Base-by-base conservation (phyloP, 2,329 filamentous ascomycete species). In the Orbilia quercus region DNA sequence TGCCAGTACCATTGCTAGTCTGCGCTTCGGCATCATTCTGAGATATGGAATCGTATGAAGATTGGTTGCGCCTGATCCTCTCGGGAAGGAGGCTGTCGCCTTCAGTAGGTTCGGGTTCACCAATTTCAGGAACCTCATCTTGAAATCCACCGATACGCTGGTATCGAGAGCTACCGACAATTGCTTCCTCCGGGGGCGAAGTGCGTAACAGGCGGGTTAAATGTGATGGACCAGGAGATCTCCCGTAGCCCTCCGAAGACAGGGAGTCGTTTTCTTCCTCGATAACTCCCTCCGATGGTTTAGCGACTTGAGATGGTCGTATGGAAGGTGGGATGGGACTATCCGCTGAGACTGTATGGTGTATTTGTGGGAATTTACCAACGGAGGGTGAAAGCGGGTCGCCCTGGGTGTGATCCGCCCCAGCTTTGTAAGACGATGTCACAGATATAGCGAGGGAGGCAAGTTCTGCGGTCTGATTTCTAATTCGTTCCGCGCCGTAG, bases 401-500 rank as follows among this genome's bases (percentile, higher is more conserved):
- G 58, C 45, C 44, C 55, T 66, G 63, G 45, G 67, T 12, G 77
- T 76, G 55, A 78, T 66, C 78, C 28, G 77, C 77, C 23, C 75
- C 71, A 79, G 80, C 78, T 45, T 75, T 77, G 34, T 76, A 76
- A 2, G 80, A 80, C 12, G 75, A 76, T 77, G 85, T 84, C 77
- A 90, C 87, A 40, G 89, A 89, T 25, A 96, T 85, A 54, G 91
- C 89, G 79, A 93, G 92, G 16, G 87, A 91, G 45, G 92, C 92
- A 65, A 96, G 84, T 81, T 96, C 91, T 57, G 92, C 91, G 1
- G 92, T 96, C 79, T 95, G 90, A 81, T 95, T 89, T 75, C 92
- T 89, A 42, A 96, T 90, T 76, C 88, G 90, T 70, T 89, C 87
- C 34, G 85, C 85, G 40, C 91, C 90, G 80, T 91, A 91, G 77